Evolutionary conservation across 2,329 filamentous ascomycete genomes (phyloP).

Genomic region (Trichoderma koningii): DNA sequence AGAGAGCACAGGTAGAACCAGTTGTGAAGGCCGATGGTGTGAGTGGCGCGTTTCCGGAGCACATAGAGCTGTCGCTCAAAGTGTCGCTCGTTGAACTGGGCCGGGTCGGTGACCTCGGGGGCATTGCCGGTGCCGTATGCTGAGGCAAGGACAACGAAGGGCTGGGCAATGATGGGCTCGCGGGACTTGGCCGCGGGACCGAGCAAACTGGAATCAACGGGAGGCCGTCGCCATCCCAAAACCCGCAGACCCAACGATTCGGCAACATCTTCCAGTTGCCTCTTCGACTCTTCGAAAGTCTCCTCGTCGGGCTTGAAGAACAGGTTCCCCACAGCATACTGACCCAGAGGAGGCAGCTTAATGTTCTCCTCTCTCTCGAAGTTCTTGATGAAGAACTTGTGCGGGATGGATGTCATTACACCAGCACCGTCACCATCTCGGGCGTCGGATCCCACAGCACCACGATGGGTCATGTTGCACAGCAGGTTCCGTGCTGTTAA

Average conservation of each 20-base stretch:
- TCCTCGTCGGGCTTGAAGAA: constrained; percentile 98
- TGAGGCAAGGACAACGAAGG: constrained; percentile 85
- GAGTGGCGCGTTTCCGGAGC: constrained; percentile 90
- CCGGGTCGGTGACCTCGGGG: constrained; percentile 75
- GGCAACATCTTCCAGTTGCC: constrained; percentile 91
- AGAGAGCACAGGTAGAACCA: constrained; percentile 99
- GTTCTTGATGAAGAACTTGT: constrained; percentile 98
- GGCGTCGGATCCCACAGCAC: constrained; percentile 95
- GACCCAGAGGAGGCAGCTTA: constrained; percentile 81
- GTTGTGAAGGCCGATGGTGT: constrained; percentile 92
- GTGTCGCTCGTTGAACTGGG: constrained; percentile 77
- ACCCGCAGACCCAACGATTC: constrained; percentile 84
- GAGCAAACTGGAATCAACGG: constrained; percentile 87
- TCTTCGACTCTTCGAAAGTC: constrained; percentile 84
- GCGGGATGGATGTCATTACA: constrained; percentile 98
- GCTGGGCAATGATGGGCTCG: constrained; percentile 93
- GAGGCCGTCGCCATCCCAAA: constrained; percentile 94
- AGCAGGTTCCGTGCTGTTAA: constrained; percentile 81
- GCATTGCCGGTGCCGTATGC: constrained; percentile 80
- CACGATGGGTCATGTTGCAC: constrained; percentile 99
- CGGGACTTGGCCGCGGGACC: constrained; percentile 90
- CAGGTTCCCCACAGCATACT: constrained; percentile 96
- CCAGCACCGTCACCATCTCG: constrained; percentile 97
- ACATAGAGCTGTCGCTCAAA: constrained; percentile 96
- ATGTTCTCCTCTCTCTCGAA: constrained; percentile 89